Conservation (phyloP, 345 rosid genomes). For the Boechera retrofracta region DNA sequence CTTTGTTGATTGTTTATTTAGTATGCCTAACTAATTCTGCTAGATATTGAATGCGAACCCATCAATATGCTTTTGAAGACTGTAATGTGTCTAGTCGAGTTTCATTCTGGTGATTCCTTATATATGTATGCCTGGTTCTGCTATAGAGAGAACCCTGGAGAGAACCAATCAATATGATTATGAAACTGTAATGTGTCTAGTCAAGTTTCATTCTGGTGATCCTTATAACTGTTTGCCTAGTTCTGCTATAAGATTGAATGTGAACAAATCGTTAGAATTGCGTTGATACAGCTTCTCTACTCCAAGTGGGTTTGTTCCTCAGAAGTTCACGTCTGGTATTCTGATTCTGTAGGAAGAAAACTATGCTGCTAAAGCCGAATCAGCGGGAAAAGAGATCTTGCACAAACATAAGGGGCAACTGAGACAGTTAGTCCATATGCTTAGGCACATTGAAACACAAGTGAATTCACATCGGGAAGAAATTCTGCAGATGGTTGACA, state of each 20-base stretch:
- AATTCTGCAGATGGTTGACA: slow-evolving; percentile 48
- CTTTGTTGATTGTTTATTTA: slow-evolving; percentile 4
- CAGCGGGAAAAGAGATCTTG: slow-evolving; percentile 51
- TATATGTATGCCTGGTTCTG: neutral
- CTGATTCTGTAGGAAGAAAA: slow-evolving; percentile 50
- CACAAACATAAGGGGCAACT: slow-evolving; percentile 55
- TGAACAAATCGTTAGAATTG: neutral
- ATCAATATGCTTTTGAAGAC: neutral
- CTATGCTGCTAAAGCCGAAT: slow-evolving; percentile 47
- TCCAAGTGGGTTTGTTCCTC: neutral
- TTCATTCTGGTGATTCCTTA: neutral
- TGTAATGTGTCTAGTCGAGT: neutral
- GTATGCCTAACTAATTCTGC: neutral
- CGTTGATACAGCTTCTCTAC: neutral
- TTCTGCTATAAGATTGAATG: slow-evolving; percentile 3
- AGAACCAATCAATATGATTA: neutral
- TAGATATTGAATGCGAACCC: neutral
- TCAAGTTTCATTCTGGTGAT: slow-evolving; percentile 13
- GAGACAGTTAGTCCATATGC: slow-evolving; percentile 56
- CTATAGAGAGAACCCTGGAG: neutral
- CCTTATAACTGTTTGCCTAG: neutral
- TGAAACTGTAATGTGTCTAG: slow-evolving; percentile 1
- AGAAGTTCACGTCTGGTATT: slow-evolving; percentile 17
- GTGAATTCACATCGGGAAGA: slow-evolving; percentile 53
- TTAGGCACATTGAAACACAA: slow-evolving; percentile 54